Conservation (phyloP, 805 yeast species). For the Danielia reshetovae region DNA sequence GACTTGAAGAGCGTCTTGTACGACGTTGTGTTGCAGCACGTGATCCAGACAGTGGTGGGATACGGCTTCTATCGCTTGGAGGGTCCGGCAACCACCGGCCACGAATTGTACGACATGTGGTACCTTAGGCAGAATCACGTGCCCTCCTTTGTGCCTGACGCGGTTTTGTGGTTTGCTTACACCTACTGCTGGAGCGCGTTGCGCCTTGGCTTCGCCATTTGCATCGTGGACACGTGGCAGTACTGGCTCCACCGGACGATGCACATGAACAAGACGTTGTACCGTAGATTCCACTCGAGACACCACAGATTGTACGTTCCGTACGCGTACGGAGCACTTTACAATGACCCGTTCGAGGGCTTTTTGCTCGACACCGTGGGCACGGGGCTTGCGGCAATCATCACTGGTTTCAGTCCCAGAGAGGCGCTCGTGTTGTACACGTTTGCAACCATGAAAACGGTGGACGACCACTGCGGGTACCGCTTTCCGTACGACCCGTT, state of each 20-base stretch:
- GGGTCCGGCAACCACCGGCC: slow-evolving; percentile 48
- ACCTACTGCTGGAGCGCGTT: slow-evolving; percentile 58
- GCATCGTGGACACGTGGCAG: slow-evolving; percentile 92
- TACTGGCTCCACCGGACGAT: slow-evolving; percentile 82
- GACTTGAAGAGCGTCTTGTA: slow-evolving; percentile 61
- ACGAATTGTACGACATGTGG: slow-evolving; percentile 48
- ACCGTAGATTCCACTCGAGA: slow-evolving; percentile 83
- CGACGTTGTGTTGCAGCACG: slow-evolving; percentile 83
- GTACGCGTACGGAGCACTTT: slow-evolving; percentile 93
- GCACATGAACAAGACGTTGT: slow-evolving; percentile 77
- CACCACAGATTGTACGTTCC: slow-evolving; percentile 95
- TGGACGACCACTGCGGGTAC: slow-evolving; percentile 99
- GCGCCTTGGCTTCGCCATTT: slow-evolving; percentile 60
- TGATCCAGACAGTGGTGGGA: slow-evolving; percentile 77
- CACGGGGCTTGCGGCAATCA: slow-evolving; percentile 74
- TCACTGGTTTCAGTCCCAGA: slow-evolving; percentile 64
- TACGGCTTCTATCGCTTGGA: slow-evolving; percentile 52
- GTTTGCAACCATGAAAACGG: slow-evolving; percentile 92
- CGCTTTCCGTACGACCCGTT: slow-evolving; percentile 87
- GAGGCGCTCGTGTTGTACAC: slow-evolving; percentile 73
- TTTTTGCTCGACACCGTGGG: slow-evolving; percentile 88
- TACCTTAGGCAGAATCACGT: slow-evolving; percentile 32
- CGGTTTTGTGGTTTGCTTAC: slow-evolving; percentile 49
- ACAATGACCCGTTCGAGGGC: slow-evolving; percentile 93
- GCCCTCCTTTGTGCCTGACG: slow-evolving; percentile 44